Conservation (phyloP, 2,329 filamentous ascomycete genomes). For the Neofusicoccum cordaticola region DNA sequence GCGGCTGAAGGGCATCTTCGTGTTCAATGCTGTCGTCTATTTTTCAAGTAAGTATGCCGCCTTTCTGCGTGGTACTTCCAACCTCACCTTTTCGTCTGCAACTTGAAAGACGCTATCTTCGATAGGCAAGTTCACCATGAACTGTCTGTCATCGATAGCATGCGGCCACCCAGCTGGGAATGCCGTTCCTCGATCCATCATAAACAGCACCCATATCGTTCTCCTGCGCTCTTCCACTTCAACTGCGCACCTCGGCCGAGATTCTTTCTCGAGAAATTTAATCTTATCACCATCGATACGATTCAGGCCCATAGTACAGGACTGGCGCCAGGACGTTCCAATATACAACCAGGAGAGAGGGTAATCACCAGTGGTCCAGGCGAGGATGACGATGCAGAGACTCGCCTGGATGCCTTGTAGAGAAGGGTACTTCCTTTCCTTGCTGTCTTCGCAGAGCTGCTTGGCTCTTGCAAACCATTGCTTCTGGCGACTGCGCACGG, state of each 20-base stretch:
- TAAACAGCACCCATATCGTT: slow-evolving; percentile 31
- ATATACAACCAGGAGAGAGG: slow-evolving; percentile 29
- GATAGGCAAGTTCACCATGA: slow-evolving; percentile 31
- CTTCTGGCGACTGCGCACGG: slow-evolving; percentile 21
- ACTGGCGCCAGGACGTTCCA: slow-evolving; percentile 34
- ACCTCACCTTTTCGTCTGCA: background rate
- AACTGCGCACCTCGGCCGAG: slow-evolving; percentile 16
- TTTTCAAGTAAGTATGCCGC: background rate
- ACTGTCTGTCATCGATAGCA: slow-evolving; percentile 30
- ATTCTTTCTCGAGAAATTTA: background rate
- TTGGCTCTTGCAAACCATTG: slow-evolving; percentile 32
- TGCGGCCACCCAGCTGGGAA: slow-evolving; percentile 31
- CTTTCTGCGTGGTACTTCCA: background rate
- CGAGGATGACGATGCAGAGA: slow-evolving; percentile 26
- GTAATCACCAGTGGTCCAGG: slow-evolving; percentile 28
- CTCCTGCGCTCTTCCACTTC: slow-evolving; percentile 31
- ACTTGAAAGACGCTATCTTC: slow-evolving; percentile 21
- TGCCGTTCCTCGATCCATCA: slow-evolving; percentile 28
- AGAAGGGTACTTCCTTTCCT: slow-evolving; percentile 21
- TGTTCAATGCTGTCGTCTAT: background rate
- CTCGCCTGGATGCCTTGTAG: slow-evolving; percentile 29
- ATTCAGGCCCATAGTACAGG: slow-evolving; percentile 28
- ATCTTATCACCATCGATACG: slow-evolving; percentile 24
- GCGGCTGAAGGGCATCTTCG: slow-evolving; percentile 23
- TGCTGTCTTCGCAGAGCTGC: slow-evolving; percentile 27